Base-by-base conservation (phyloP, 2,329 filamentous ascomycete species). In the Pseudocercospora eumusae region DNA sequence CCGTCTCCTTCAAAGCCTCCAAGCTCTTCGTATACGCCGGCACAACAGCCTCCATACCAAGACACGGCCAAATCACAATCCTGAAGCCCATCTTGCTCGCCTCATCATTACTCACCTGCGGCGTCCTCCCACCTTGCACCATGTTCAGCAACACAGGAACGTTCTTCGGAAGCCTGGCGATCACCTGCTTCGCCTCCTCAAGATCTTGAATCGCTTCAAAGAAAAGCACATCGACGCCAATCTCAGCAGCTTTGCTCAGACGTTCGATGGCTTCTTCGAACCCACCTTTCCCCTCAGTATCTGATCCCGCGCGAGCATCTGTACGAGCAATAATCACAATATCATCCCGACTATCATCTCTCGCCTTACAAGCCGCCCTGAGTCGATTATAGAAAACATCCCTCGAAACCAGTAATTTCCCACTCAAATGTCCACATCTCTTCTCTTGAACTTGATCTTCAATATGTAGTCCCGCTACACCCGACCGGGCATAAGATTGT, bases 241-340 rank as follows among this genome's bases (percentile, higher is more conserved):
- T 81, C 1, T 78, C 77, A 0, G 81, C 74, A 0, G 86, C 86
- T 1, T 75, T 77, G 61, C 75, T 75, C 21, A 88, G 73, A 1
- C 86, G 75, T 1, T 68, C 66, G 8, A 87, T 72, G 1, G 84
- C 82, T 66, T 83, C 84, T 9, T 84, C 83, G 64, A 83, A 88
- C 0, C 85, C 86, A 5, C 80, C 76, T 0, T 78, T 75, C 1
- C 69, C 69, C 28, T 69, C 64, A 3, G 61, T 54, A 55, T 73
- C 70, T 21, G 64, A 65, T 1, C 71, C 71, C 63, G 86, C 84
- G 3, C 86, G 74, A 0, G 86, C 83, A 67, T 89, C 86, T 0
- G 86, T 88, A 10, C 86, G 79, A 0, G 86, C 86, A 60, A 89
- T 88, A 59, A 89, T 80, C 27, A 89, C 80, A 40, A 89, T 85